Base-by-base conservation (phyloP, 805 yeast genomes). In the Wickerhamiella qilinensis region DNA sequence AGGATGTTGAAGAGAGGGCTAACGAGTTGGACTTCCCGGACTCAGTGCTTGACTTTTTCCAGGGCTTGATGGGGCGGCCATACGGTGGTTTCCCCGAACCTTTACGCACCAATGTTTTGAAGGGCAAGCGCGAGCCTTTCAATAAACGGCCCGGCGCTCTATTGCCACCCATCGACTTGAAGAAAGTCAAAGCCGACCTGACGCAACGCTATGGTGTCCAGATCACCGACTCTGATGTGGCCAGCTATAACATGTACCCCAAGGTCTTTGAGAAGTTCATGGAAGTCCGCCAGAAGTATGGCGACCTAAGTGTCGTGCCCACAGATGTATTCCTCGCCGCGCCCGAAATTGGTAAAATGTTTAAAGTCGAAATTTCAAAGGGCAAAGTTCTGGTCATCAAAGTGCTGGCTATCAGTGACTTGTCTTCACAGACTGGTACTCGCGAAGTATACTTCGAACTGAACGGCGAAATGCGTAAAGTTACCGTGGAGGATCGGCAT, bases 1-100 rank as follows among this genome's bases (percentile, higher is more conserved):
- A 80, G 52, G 99, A 91, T 55, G 93, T 91, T 45, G 69, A 67
- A 58, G 77, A 78, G 57, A 73, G 91, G 50, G 98, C 99, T 3
- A 65, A 74, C 39, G 82, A 84, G 41, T 72, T 91, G 52, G 98
- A 91, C 64, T 88, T 91, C 94, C 99, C 98, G 46, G 96, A 81
- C 57, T 88, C 97, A 17, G 95, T 91, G 15, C 71, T 91, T 59
- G 99, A 91, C 63, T 91, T 91, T 74, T 85, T 91, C 72, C 94
- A 91, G 68, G 99, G 99, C 53, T 72, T 91, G 59, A 91, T 91
- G 82, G 99, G 99, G 58, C 91, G 91, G 49, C 99, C 99, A 55
- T 84, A 83, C 58, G 99, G 98, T 50, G 99, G 99, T 7, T 91
- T 91, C 94, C 98, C 99, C 43, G 99, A 91, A 65, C 98, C 99